Evolutionary conservation across 164 flowering plant genomes (phyloP).

Genomic region (Chimonanthus salicifolius): DNA sequence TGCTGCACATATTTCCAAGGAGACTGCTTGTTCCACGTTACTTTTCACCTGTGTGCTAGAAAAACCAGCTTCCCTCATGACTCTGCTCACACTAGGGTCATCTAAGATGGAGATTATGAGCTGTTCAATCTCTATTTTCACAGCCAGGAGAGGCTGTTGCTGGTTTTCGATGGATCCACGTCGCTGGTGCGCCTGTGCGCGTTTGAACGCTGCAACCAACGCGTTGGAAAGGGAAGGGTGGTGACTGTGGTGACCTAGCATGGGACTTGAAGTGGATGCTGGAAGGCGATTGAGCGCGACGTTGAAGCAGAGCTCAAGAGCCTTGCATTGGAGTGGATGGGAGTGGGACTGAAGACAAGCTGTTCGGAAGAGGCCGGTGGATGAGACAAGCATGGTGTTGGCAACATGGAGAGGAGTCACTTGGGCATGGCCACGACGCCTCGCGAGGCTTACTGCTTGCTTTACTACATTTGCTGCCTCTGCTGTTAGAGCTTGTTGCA

Average conservation of each 20-base stretch:
- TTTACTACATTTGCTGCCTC: constrained; percentile 77
- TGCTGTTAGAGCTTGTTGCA: constrained; percentile 77
- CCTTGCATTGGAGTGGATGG: constrained; percentile 91
- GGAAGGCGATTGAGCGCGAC: constrained; percentile 98
- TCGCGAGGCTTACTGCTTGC: constrained; percentile 71
- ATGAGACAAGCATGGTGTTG: constrained; percentile 69
- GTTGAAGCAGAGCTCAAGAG: constrained; percentile 95
- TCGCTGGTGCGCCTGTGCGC: constrained; percentile 96
- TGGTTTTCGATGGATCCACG: constrained; percentile 88
- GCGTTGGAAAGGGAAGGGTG: constrained; percentile 90
- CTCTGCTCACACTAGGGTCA: constrained; percentile 97
- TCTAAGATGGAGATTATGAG: constrained; percentile 85
- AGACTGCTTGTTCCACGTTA: constrained; percentile 76
- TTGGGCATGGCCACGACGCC: constrained; percentile 86
- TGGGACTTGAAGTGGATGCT: constrained; percentile 58
- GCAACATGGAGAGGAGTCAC: constrained; percentile 98
- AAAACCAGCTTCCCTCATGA: constrained; percentile 97
- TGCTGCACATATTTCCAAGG: constrained; percentile 51
- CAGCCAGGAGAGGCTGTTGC: constrained; percentile 79
- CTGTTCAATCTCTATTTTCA: constrained; percentile 91
- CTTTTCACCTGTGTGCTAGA: constrained; percentile 86
- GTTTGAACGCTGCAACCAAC: constrained; percentile 89
- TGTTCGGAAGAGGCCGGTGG: constrained; percentile 62
- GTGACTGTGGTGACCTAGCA: constrained; percentile 39
- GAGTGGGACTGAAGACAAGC: constrained; percentile 91